These are phyloP conservation scores for Stephania yunnanensis DNA, from an alignment of 164 flowering plant genomes.

Conservation along the genomic window DNA sequence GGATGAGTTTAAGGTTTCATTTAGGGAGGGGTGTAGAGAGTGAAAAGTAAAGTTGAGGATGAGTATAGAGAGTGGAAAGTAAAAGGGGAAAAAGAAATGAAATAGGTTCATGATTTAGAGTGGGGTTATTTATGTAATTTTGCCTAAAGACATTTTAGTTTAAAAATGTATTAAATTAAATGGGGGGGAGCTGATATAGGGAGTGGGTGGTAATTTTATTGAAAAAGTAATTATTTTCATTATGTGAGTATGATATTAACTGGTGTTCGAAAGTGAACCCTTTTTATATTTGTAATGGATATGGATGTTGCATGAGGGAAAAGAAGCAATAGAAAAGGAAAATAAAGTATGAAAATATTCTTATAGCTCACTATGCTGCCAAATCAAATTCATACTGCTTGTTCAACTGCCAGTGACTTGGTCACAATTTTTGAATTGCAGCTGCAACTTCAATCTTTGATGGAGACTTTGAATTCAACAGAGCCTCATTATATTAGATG, in stretches of 20 bases:
- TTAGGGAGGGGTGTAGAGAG: no score
- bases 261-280: background rate
- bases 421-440: slow-evolving; percentile 27
- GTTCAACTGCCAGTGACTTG: background rate
- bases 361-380: background rate
- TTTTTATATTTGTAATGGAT: no score
- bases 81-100: no score
- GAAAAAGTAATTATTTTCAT: no score
- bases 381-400: background rate
- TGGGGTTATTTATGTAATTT: no score
- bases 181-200: no score
- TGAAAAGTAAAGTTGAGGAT: no score
- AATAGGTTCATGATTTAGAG: no score
- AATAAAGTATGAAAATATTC: background rate
- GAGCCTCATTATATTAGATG: slow-evolving; percentile 99
- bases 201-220: background rate
- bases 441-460: slow-evolving; percentile 96
- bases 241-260: background rate
- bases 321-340: background rate
- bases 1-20: no score
- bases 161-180: no score
- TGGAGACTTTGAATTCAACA: slow-evolving; percentile 91
- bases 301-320: background rate
- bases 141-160: no score
- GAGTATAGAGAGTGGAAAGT: no score